A percentile compares a stretch with the other conserved stretches of the same genome.
Evolutionary conservation across 305 asterid species (phyloP).

Genomic region (Coffea humblotiana): DNA sequence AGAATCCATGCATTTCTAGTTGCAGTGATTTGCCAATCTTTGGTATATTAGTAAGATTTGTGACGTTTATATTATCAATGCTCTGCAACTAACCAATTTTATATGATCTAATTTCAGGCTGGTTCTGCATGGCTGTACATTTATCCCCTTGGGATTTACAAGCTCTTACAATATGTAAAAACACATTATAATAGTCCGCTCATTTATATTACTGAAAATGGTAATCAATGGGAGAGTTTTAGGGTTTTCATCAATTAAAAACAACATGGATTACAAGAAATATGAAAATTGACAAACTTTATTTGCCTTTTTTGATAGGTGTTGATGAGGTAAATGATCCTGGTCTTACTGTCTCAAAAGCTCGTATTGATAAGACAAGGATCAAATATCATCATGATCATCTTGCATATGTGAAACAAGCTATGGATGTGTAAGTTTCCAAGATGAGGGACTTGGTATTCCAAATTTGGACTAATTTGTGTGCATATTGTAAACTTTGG

Average conservation of each 20-base stretch:
- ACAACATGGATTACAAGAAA: no score
- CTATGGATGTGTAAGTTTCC: constrained; percentile 3
- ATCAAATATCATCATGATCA: constrained; percentile 14
- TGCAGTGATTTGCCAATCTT: no score
- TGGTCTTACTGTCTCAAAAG: not conserved
- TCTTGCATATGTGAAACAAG: constrained; percentile 14
- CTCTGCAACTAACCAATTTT: not conserved
- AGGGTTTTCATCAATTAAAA: no score
- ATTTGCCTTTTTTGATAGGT: not conserved
- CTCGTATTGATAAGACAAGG: constrained; percentile 12
- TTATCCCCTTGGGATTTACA: constrained; percentile 9
- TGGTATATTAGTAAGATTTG: no score
- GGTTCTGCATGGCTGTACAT: constrained; percentile 17
- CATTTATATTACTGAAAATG: constrained; percentile 21
- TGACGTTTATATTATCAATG: no score
- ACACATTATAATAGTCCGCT: constrained; percentile 4
- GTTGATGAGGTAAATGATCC: constrained; percentile 13
- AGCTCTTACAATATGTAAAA: constrained; percentile 3
- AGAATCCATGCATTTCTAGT: no score
- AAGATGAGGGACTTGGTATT: not conserved
- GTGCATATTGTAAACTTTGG: not conserved
- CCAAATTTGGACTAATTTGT: not conserved
- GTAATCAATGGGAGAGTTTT: not conserved
- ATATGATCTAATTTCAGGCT: constrained; percentile 5
- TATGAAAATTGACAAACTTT: no score